A percentile compares a stretch with the other conserved stretches of the same genome.
Evolutionary conservation across 1,284 basidiomycete genomes (phyloP).

Genomic region (Cutaneotrichosporon dermatis): DNA sequence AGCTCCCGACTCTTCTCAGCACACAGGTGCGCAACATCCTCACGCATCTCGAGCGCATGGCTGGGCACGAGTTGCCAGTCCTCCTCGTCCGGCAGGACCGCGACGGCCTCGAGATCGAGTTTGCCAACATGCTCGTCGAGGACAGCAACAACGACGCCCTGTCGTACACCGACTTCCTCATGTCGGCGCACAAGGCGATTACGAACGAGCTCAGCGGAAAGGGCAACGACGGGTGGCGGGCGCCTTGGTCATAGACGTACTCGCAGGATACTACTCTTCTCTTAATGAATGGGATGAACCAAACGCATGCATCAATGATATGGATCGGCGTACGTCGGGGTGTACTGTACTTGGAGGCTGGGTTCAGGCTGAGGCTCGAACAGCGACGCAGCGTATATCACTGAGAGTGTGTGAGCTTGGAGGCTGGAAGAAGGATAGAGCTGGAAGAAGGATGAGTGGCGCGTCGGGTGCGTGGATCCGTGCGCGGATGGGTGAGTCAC

Average conservation of each 20-base stretch:
- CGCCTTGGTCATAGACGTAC: conserved; percentile 29
- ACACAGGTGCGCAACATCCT: conserved; percentile 81
- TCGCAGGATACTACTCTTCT: not conserved
- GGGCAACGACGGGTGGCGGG: conserved; percentile 44
- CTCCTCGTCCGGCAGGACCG: conserved; percentile 84
- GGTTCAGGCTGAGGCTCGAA: not conserved
- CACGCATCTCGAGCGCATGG: conserved; percentile 63
- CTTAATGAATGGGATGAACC: conserved; percentile 1
- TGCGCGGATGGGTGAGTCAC: no score
- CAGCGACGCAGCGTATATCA: no score
- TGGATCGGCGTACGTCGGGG: not conserved
- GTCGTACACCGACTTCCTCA: conserved; percentile 69
- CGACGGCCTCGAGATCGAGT: conserved; percentile 91
- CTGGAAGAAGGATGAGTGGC: no score
- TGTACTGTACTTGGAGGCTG: not conserved
- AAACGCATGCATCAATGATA: conserved; percentile 2
- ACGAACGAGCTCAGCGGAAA: conserved; percentile 47
- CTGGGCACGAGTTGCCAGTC: conserved; percentile 62
- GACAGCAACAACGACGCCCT: conserved; percentile 94
- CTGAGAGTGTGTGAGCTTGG: no score
- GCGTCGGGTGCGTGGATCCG: no score
- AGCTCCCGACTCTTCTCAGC: conserved; percentile 71
- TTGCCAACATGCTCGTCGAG: conserved; percentile 94
- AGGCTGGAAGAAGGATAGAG: no score
- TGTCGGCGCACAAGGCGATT: conserved; percentile 48